Evolutionary conservation across 257 asterid species (phyloP), one percentile per base, ranked within the genome.

Genomic region (Solanum chmielewskii): DNA sequence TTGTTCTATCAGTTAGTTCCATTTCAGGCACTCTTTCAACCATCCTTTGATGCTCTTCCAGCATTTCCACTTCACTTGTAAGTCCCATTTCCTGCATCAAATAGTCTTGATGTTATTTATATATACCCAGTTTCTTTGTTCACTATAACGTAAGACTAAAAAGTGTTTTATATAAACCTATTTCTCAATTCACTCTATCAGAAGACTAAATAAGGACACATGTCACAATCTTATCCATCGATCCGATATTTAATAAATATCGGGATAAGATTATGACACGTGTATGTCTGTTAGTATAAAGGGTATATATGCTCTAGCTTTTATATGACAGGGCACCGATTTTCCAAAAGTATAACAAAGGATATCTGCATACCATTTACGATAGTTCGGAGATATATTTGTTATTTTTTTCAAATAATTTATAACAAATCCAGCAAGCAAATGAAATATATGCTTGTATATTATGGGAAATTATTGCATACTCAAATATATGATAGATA

Each of bases 21-120:
- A 95, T 88, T 90, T 95, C 96, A 9, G 98, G 99, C 11, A 92
- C 64, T 21, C 27, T 87, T 77, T 92, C 93, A 70, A 95, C 83
- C 98, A 93, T 90, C 69, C 92, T 95, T 60, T 91, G 92, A 71
- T 96, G 98, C 49, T 96, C 96, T 87, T 94, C 98, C 60, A 96
- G 69, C 98, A 92, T 91, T 71, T 89, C 95, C 10, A 95, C 81
- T 89, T 96, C 99, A 41, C 88, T 88, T 1, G 90, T 91, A 86
- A 95, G 74, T 27, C 98, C 99, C 90, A 96, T 20, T 60, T 95
- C 98, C 99, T 62, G 7, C 14, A 62, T 62, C n/a, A 56, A 56
- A 7, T 18, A 18, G n/a, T 7, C n/a, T 56, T 56, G 18, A 56
- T 56, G 64, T 56, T 56, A 56, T 37, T 5, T 4, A 37, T 7